These are phyloP conservation scores for Fibroporia radiculosa DNA, from an alignment of 768 basidiomycete genomes.

Conservation along the genomic window DNA sequence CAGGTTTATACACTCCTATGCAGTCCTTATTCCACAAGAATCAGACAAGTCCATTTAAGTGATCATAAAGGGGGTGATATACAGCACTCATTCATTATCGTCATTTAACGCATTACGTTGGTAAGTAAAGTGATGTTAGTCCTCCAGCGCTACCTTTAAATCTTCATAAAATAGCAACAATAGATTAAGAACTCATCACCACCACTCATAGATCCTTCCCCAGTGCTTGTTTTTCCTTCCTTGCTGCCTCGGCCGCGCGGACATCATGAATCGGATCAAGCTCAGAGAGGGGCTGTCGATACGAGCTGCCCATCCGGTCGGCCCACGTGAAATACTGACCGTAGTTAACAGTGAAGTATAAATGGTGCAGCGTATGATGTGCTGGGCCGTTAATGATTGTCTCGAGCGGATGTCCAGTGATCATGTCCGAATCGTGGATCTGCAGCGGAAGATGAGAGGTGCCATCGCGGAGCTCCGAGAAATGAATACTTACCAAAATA, in stretches of 20 bases:
- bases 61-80: no score
- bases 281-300: slow-evolving; percentile 76
- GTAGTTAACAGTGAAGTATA: slow-evolving; percentile 96
- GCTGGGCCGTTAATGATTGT: slow-evolving; percentile 95
- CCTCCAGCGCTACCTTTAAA: no score
- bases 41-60: no score
- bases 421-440: slow-evolving; percentile 99
- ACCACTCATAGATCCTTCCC: slow-evolving; percentile 13
- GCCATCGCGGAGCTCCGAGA: background rate
- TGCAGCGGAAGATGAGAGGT: slow-evolving; percentile 21
- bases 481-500: slow-evolving; percentile 60
- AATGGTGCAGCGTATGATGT: slow-evolving; percentile 93
- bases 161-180: slow-evolving; percentile 1
- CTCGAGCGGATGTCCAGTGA: slow-evolving; percentile 84
- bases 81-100: no score
- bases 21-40: no score
- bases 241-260: slow-evolving; percentile 23
- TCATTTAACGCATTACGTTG: no score
- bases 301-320: slow-evolving; percentile 76
- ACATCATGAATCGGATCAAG: slow-evolving; percentile 84
- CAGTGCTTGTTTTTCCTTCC: slow-evolving; percentile 6
- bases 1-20: no score
- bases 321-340: slow-evolving; percentile 99
- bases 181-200: background rate
- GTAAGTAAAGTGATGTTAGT: no score